Percentiles rank a stretch among this genome's conserved stretches.
Evolutionary conservation across 805 yeast species (phyloP).

Genomic region (Candida vaughaniae): DNA sequence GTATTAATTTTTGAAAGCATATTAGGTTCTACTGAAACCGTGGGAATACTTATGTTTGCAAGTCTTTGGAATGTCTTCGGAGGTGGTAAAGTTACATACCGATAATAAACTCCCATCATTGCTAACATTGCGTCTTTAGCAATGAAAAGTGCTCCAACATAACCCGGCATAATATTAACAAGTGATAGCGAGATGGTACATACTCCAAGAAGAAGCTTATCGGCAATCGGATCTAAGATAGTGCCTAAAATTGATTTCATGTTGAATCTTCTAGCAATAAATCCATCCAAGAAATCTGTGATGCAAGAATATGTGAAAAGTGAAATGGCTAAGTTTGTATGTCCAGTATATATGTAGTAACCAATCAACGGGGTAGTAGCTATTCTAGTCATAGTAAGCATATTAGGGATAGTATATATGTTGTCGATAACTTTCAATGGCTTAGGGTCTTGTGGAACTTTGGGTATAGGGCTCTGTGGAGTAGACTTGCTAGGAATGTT

Average conservation of each 20-base stretch:
- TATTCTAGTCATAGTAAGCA: conserved; percentile 80
- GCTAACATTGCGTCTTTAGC: conserved; percentile 83
- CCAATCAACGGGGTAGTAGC: conserved; percentile 83
- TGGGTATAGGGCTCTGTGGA: too few relatives aligned
- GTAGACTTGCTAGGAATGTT: too few relatives aligned
- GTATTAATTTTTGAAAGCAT: conserved; percentile 86
- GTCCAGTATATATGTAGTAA: conserved; percentile 63
- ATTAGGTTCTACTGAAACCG: conserved; percentile 88
- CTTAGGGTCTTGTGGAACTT: background rate
- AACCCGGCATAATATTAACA: conserved; percentile 62
- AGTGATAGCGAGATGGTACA: conserved; percentile 77
- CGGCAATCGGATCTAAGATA: conserved; percentile 93
- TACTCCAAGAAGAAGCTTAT: conserved; percentile 83
- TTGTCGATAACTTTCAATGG: conserved; percentile 8
- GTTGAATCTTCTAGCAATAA: conserved; percentile 77
- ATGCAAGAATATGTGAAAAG: conserved; percentile 82
- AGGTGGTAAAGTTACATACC: conserved; percentile 71
- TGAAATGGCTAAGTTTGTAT: conserved; percentile 63
- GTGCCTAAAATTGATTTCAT: conserved; percentile 83
- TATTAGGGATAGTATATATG: conserved; percentile 80
- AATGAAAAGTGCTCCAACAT: conserved; percentile 65
- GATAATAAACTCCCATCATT: conserved; percentile 64
- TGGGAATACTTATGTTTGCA: conserved; percentile 76
- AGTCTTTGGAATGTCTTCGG: conserved; percentile 72
- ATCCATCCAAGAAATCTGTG: conserved; percentile 92